A percentile compares a stretch with the other conserved stretches of the same genome.
Conservation (phyloP, 495 filamentous ascomycete genomes). For the Penicillium flavigenum region DNA sequence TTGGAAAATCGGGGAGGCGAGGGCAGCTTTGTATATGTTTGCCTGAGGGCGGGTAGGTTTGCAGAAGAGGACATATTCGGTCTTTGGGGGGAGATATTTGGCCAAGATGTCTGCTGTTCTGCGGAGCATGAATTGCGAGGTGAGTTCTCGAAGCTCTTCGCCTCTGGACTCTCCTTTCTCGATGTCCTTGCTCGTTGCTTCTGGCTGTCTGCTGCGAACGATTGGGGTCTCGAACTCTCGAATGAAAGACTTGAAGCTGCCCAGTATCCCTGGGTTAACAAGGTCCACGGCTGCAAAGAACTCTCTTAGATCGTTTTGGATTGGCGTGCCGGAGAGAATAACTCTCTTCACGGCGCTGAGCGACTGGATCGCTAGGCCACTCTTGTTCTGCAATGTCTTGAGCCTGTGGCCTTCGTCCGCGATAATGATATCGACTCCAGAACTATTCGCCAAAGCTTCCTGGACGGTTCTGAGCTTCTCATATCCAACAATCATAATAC, state of each 20-base stretch:
- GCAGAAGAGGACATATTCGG: slow-evolving; percentile 76
- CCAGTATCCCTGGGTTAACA: slow-evolving; percentile 73
- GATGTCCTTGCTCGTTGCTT: slow-evolving; percentile 61
- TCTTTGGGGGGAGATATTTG: slow-evolving; percentile 73
- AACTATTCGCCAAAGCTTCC: slow-evolving; percentile 62
- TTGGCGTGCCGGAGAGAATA: slow-evolving; percentile 74
- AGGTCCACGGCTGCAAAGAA: slow-evolving; percentile 80
- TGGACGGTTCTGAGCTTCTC: slow-evolving; percentile 72
- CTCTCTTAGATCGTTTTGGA: slow-evolving; percentile 79
- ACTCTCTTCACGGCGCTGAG: slow-evolving; percentile 66
- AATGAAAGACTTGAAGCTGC: slow-evolving; percentile 66
- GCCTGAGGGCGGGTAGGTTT: slow-evolving; percentile 67
- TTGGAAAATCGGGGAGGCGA: slow-evolving; percentile 68
- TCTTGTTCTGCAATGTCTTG: slow-evolving; percentile 81
- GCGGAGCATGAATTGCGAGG: slow-evolving; percentile 72
- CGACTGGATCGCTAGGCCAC: slow-evolving; percentile 69
- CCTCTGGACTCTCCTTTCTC: slow-evolving; percentile 71
- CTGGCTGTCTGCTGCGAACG: slow-evolving; percentile 69
- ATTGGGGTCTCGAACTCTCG: slow-evolving; percentile 74
- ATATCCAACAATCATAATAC: slow-evolving; percentile 80
- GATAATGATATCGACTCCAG: slow-evolving; percentile 72
- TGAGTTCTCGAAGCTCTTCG: slow-evolving; percentile 66
- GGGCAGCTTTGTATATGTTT: slow-evolving; percentile 65
- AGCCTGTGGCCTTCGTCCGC: slow-evolving; percentile 80
- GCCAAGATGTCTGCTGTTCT: slow-evolving; percentile 73